Evolutionary conservation across 306 rosid species (phyloP), one percentile per base, ranked within the genome.

Genomic region (Pueraria montana): DNA sequence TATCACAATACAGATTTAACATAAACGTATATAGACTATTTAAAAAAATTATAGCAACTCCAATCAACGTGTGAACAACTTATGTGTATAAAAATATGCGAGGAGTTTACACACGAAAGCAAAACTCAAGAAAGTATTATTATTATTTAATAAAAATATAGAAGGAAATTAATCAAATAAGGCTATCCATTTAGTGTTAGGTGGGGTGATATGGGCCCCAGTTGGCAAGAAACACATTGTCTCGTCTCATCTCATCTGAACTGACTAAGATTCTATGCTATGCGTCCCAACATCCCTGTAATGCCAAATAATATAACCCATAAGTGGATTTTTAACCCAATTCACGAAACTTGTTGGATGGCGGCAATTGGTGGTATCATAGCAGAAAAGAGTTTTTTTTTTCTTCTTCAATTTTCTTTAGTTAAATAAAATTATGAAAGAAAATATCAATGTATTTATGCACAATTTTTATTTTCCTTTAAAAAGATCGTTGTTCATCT

Each of bases 311-410:
- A 71, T 56, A 80, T 64, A 80, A 77, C 70, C 36, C 66, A 1
- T 14, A 62, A 64, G 81, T 80, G 82, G 61, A 72, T 77, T 73
- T 50, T 17, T 40, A 63, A 72, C 77, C 83, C 61, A 73, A 65
- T 46, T 75, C 56, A 55, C 42, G 4, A 42, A 45, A 68, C 7
- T 30, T 32, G 34, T 45, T 53, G 52, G 43, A 66, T 3, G 36
- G 40, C 14, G 24, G 13, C 27, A 52, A 49, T 52, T 23, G 30
- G 52, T 34, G 56, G 38, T 34, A 20, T 18, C 61, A 17, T 14
- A 46, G 40, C 42, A 32, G 27, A 72, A 18, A 27, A 27, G 2
- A 23, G 58, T 8, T 20, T 8, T 55, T n/a, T n/a, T 18, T n/a
- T 20, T 53, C n/a, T 0, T 11, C 62, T 18, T 50, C 23, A n/a